A percentile compares a stretch with the other conserved stretches of the same genome.
These are phyloP conservation scores for Rhodotorula sp. DNA, from an alignment of 1,284 basidiomycete genomes.

Conservation along the genomic window DNA sequence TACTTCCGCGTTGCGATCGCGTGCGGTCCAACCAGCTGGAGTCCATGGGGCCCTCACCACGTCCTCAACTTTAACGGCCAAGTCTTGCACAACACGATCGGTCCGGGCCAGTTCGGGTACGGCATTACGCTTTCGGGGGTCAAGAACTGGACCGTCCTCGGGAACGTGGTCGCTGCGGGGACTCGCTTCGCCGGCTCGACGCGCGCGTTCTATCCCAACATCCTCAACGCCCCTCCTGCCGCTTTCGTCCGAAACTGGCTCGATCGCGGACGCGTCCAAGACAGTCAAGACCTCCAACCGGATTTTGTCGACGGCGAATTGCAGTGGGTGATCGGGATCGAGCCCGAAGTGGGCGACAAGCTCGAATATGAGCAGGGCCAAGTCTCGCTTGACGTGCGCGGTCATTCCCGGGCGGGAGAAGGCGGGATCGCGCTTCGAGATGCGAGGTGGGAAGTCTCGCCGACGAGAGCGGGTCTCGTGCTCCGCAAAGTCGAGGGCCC, in stretches of 20 bases:
- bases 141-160: constrained; percentile 37
- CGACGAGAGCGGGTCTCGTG: constrained; percentile 11
- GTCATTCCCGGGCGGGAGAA: constrained; percentile 19
- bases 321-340: constrained; percentile 44
- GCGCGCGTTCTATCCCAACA: constrained; percentile 23
- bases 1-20: constrained; percentile 44
- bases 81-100: constrained; percentile 42
- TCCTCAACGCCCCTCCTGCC: constrained; percentile 39
- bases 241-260: constrained; percentile 39
- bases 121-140: constrained; percentile 42
- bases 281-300: constrained; percentile 36
- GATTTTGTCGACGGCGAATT: constrained; percentile 43
- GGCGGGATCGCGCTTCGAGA: constrained; percentile 36
- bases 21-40: constrained; percentile 40
- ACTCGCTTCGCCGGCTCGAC: constrained; percentile 41
- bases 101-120: constrained; percentile 44
- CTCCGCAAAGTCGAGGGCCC: constrained; percentile 20
- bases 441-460: constrained; percentile 34
- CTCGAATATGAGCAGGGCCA: constrained; percentile 38
- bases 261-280: constrained; percentile 32
- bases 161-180: constrained; percentile 38
- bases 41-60: constrained; percentile 32
- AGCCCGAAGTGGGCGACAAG: constrained; percentile 38
- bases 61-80: constrained; percentile 38
- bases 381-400: constrained; percentile 15